Evolutionary conservation across 805 yeast genomes (phyloP), one percentile per base, ranked within the genome.

Genomic region (Candida insectalens): DNA sequence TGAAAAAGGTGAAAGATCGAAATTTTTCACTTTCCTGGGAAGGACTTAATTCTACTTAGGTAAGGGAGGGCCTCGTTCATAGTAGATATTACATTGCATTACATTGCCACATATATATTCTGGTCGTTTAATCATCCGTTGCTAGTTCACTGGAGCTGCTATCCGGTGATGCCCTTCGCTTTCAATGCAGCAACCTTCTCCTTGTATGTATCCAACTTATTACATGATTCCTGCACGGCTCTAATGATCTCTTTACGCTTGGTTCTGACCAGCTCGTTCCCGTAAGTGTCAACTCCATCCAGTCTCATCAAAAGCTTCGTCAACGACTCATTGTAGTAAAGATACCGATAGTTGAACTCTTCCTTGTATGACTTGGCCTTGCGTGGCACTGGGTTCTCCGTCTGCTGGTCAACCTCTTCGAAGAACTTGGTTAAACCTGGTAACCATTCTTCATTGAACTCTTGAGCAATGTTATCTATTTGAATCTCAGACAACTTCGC

Each of bases 241-340:
- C 68, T 74, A 43, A 83, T 75, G 7, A 69, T 67, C 33, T 62
- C 65, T 49, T 74, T 80, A 43, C 94, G 65, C 48, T 65, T 64
- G 17, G 61, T 60, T 42, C 83, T 71, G 42, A 82, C 58, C 1
- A 61, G 57, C 1, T 59, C 69, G 31, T 70, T 70, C 7, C 59
- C 63, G 19, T 63, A 64, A 7, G 60, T 62, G 4, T 55, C 56
- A 23, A 83, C 62, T 3, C 71, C 76, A 46, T 83, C 94, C 35
- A 83, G 59, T 40, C 67, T 71, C 65, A 82, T 66, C 43, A 81
- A 54, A 41, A 77, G 65, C 49, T 80, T 79, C 51, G 82, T 60
- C 28, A 82, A 56, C 65, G 69, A 69, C 52, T 82, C 94, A 45
- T 76, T 79, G 51, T 63, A 74, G 50, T 65, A 81, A 34, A 69